Conservation (phyloP, 2,329 filamentous ascomycete genomes). For the Fusarium oligoseptatum region DNA sequence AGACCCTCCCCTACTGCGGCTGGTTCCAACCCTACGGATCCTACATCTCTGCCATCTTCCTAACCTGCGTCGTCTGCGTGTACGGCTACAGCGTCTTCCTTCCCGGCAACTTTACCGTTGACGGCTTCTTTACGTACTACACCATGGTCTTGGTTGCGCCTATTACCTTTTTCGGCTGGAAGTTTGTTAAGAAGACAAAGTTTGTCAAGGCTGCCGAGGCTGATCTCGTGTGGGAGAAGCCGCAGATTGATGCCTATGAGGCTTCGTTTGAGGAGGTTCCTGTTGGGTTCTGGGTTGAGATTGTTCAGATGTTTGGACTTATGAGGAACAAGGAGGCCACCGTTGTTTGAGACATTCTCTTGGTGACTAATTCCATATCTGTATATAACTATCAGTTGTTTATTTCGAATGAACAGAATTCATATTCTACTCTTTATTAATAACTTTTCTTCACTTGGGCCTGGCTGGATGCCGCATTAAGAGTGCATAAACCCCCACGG, state of each 20-base stretch:
- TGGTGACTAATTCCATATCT: neutral
- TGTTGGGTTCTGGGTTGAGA: slow-evolving; percentile 9
- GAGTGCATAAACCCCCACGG: too few species aligned
- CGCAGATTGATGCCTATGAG: slow-evolving; percentile 13
- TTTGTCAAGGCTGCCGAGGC: slow-evolving; percentile 9
- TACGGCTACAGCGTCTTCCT: slow-evolving; percentile 14
- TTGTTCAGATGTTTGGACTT: slow-evolving; percentile 13
- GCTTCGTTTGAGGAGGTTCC: slow-evolving; percentile 9
- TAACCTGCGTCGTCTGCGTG: neutral
- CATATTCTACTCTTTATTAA: neutral
- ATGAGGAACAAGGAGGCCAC: slow-evolving; percentile 3
- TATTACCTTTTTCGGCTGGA: slow-evolving; percentile 7
- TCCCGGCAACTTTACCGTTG: neutral
- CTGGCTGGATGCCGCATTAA: neutral
- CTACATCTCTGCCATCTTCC: slow-evolving; percentile 5
- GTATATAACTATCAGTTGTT: neutral
- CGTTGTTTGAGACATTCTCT: neutral
- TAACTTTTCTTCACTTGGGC: neutral
- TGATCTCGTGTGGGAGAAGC: slow-evolving; percentile 14
- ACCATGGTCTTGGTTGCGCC: slow-evolving; percentile 10
- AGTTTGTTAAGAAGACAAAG: slow-evolving; percentile 16
- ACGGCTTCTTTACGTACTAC: slow-evolving; percentile 18
- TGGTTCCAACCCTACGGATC: slow-evolving; percentile 12
- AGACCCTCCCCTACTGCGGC: slow-evolving; percentile 10
- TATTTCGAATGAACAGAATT: neutral